These are phyloP conservation scores for Ampelomyces quisqualis DNA, from an alignment of 2,329 filamentous ascomycete species.

Conservation along the genomic window DNA sequence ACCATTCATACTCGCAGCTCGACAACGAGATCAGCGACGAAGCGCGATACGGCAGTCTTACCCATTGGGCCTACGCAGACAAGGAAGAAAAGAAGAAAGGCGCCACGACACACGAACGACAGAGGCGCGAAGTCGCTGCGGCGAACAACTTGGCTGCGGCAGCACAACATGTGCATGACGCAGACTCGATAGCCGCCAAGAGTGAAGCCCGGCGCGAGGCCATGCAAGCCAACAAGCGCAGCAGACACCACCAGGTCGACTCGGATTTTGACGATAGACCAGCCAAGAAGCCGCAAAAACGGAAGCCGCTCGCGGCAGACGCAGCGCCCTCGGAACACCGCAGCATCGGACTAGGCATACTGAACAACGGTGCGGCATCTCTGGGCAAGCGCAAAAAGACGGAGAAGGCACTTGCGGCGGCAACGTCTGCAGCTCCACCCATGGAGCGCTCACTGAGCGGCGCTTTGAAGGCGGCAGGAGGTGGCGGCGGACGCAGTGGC, in stretches of 20 bases:
- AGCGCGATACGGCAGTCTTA: constrained; percentile 85
- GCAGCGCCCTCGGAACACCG: constrained; percentile 42
- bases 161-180: constrained; percentile 73
- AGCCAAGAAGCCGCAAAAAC: constrained; percentile 63
- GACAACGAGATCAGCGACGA: constrained; percentile 91
- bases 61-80: constrained; percentile 94
- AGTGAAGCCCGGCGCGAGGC: constrained; percentile 85
- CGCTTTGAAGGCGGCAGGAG: constrained; percentile 52
- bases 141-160: constrained; percentile 69
- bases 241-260: constrained; percentile 67
- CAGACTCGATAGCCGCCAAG: constrained; percentile 75
- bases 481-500: constrained; percentile 38
- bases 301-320: constrained; percentile 60
- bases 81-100: constrained; percentile 62
- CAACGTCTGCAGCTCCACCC: constrained; percentile 40
- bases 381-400: constrained; percentile 77
- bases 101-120: constrained; percentile 67
- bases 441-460: constrained; percentile 70
- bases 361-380: constrained; percentile 55
- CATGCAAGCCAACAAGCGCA: constrained; percentile 71
- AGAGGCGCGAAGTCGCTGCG: constrained; percentile 74
- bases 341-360: constrained; percentile 64
- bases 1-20: constrained; percentile 83
- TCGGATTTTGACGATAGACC: constrained; percentile 74
- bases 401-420: constrained; percentile 58